Evolutionary conservation across 2,329 filamentous ascomycete species (phyloP).

Genomic region (Penicillium sp.): DNA sequence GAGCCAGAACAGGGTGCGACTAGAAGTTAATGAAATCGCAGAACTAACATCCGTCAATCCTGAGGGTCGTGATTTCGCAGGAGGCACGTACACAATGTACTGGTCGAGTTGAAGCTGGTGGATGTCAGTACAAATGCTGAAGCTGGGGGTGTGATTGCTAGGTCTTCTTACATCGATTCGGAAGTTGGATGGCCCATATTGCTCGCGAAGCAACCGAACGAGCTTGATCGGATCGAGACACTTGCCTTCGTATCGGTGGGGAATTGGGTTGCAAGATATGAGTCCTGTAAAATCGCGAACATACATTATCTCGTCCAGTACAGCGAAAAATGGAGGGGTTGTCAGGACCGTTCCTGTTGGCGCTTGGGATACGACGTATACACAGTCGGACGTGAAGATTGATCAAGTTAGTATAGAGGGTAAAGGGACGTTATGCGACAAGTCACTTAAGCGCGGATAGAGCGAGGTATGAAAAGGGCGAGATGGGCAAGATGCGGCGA

Average conservation of each 20-base stretch:
- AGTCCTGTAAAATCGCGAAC: too few species aligned
- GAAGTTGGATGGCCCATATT: slow-evolving; percentile 3
- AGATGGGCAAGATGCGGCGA: too few species aligned
- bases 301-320: too few species aligned
- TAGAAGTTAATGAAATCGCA: neutral
- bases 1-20: neutral
- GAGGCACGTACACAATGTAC: neutral
- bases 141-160: too few species aligned
- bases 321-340: too few species aligned
- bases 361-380: too few species aligned
- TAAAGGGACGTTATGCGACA: too few species aligned
- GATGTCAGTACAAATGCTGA: neutral
- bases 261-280: neutral
- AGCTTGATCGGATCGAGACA: slow-evolving; percentile 1
- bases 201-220: neutral
- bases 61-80: neutral
- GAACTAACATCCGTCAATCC: slow-evolving; percentile 1
- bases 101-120: slow-evolving; percentile 2
- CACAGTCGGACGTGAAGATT: too few species aligned
- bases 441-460: too few species aligned
- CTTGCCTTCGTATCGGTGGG: neutral
- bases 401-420: too few species aligned
- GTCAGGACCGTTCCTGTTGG: too few species aligned
- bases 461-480: too few species aligned
- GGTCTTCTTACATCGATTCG: neutral